Conservation (phyloP, 352 stramenopile genomes). For the Peronosclerospora sorghi region DNA sequence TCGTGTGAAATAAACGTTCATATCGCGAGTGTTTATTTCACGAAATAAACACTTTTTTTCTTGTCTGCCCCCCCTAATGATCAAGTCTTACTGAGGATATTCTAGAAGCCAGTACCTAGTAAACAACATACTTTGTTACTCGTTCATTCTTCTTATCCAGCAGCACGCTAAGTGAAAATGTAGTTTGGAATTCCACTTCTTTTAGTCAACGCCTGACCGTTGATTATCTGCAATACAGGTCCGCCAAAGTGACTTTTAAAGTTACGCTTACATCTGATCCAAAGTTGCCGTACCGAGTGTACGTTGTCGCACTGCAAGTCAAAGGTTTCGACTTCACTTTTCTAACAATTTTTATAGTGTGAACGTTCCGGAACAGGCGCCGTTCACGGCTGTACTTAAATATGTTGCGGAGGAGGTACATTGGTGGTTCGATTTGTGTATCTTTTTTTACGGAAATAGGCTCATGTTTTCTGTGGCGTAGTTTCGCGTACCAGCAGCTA, state of each 20-base stretch:
- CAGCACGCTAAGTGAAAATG: too few species aligned
- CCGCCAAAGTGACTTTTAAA: constrained; percentile 78
- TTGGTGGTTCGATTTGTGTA: constrained; percentile 1
- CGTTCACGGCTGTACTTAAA: constrained; percentile 78
- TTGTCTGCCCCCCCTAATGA: too few species aligned
- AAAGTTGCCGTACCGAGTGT: constrained; percentile 77
- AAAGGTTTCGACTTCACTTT: not conserved
- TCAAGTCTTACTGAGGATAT: too few species aligned
- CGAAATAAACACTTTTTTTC: too few species aligned
- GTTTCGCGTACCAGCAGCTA: constrained; percentile 70
- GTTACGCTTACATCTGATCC: constrained; percentile 82
- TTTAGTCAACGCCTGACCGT: too few species aligned
- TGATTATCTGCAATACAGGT: constrained; percentile 17
- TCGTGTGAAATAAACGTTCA: too few species aligned
- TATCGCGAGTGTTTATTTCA: too few species aligned
- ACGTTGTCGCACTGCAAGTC: constrained; percentile 3
- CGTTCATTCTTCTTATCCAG: too few species aligned
- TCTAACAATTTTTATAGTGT: constrained; percentile 24
- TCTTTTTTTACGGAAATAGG: constrained; percentile 3
- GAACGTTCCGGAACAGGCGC: constrained; percentile 70
- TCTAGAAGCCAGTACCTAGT: too few species aligned
- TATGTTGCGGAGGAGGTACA: constrained; percentile 73
- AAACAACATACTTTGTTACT: too few species aligned
- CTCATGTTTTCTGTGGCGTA: constrained; percentile 9
- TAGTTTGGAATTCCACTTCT: too few species aligned